Base-by-base conservation (phyloP, 169 alveolate genomes). In the Babesia bigemina region DNA sequence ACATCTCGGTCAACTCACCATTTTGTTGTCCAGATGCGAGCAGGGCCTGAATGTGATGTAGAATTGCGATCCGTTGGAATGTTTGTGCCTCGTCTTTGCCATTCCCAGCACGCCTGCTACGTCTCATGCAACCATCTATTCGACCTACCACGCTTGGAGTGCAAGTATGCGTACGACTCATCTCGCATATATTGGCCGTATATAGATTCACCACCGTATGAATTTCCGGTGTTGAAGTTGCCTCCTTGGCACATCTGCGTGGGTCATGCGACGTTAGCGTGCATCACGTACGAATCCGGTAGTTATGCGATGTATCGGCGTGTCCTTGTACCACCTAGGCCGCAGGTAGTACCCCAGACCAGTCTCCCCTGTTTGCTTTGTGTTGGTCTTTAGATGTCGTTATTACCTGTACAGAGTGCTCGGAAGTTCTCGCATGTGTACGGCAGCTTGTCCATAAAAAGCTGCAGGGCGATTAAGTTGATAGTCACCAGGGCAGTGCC, bases 21-120 rank as follows among this genome's bases (percentile, higher is more conserved):
- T 96, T 96, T 71, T 95, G 70, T 95, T 95, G 87, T 96, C 98
- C 67, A 96, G 86, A 92, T 95, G 95, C 17, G 98, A 96, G 59
- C 97, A 92, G n/a, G 97, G 93, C 65, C 83, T 93, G 74, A 96
- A 92, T 16, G 99, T 95, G 17, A 96, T 93, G 67, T 95, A 95
- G 79, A 96, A 96, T 66, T 96, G 98, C 63, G 97, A 93, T 75
- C 91, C 87, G 82, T 94, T 95, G 55, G 97, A 93, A 78, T 96
- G 91, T 53, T 83, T 87, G 52, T 45, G 63, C 45, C 91, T 77
- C 12, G 95, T 79, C 63, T 91, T 92, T 42, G 94, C 91, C 96
- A 92, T 92, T 19, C 94, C 92, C 70, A 92, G 69, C 47, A 92
- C 85, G 16, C 96, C 96, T 87, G 66, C 4, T 0, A 28, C 29